phyloP scores from a whole-genome alignment of 2,329 filamentous ascomycete species.

The Ascochyta koolunga region DNA sequence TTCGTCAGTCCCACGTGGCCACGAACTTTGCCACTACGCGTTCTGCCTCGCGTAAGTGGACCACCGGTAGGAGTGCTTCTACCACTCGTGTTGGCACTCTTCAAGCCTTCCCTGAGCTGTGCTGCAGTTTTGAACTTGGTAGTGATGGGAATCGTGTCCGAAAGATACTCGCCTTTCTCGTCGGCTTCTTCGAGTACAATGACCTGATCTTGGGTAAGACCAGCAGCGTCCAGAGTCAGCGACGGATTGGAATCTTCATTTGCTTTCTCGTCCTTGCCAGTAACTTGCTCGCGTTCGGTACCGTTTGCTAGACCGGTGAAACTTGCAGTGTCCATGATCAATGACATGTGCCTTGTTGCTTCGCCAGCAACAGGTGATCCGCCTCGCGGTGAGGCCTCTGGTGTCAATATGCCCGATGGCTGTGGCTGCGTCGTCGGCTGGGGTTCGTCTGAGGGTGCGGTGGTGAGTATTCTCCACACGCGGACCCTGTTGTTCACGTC shows the following conservation, averaged over 20 bases:
- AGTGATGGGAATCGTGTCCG: constrained; percentile 53
- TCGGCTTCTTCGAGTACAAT: constrained; percentile 84
- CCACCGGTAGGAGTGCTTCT: constrained; percentile 71
- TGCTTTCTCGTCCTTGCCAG: constrained; percentile 70
- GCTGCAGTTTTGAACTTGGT: constrained; percentile 51
- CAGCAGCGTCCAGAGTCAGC: constrained; percentile 67
- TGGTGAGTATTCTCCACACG: constrained; percentile 70
- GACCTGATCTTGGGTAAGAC: constrained; percentile 73
- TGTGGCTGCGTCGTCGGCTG: constrained; percentile 30
- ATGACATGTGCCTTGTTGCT: constrained; percentile 49
- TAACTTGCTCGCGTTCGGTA: constrained; percentile 69
- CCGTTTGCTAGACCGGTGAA: constrained; percentile 68
- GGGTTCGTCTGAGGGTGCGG: constrained; percentile 46
- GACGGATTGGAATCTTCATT: constrained; percentile 80
- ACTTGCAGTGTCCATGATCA: constrained; percentile 66
- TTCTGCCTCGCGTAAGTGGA: constrained; percentile 72
- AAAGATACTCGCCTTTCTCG: constrained; percentile 60
- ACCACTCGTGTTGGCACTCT: constrained; percentile 59
- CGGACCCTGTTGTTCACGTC: constrained; percentile 75
- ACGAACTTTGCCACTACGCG: constrained; percentile 69
- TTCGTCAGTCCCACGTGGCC: constrained; percentile 87
- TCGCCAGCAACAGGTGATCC: constrained; percentile 46
- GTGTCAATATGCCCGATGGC: constrained; percentile 51
- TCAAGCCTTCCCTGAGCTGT: constrained; percentile 23
- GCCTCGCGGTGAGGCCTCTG: constrained; percentile 53